phyloP scores from a whole-genome alignment of 192 early-diverging fungal species.

The Irineochytrium annulatum region DNA sequence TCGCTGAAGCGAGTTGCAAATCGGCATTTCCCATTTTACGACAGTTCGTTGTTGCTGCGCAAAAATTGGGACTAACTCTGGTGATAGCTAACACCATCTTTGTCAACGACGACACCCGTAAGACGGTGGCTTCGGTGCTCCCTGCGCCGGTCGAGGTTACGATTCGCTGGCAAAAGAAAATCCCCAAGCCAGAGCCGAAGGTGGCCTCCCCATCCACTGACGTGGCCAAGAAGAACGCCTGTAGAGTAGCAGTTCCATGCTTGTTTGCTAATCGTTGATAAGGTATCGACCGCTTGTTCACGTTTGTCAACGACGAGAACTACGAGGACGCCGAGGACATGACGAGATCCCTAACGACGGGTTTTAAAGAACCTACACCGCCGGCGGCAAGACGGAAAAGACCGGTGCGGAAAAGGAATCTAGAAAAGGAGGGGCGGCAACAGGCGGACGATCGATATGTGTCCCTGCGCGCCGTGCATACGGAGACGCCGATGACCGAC shows the following conservation, averaged over 20 bases:
- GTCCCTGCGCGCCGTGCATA: constrained; percentile 12
- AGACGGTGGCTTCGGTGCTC: not conserved
- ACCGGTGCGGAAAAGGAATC: not conserved
- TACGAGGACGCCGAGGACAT: constrained; percentile 1
- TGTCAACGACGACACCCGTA: not conserved
- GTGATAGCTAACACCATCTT: constrained; percentile 1
- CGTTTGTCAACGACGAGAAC: not conserved
- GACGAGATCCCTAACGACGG: not conserved
- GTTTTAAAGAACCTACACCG: not conserved
- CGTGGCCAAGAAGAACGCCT: not conserved
- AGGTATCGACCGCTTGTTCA: not conserved
- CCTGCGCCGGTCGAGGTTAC: constrained; percentile 8
- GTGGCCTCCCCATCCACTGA: not conserved
- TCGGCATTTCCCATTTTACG: constrained; percentile 13
- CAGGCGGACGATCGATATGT: constrained; percentile 6
- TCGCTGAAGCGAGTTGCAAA: constrained; percentile 13
- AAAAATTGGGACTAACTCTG: not conserved
- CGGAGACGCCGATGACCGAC: constrained; percentile 12
- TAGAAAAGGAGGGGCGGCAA: not conserved
- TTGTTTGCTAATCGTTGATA: not conserved
- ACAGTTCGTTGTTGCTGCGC: not conserved
- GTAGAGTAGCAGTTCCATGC: not conserved
- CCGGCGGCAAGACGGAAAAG: not conserved
- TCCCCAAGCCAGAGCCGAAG: constrained; percentile 5
- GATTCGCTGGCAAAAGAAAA: constrained; percentile 25